Conservation (phyloP, 108 stramenopile species). For the Thalassiosira profunda region DNA sequence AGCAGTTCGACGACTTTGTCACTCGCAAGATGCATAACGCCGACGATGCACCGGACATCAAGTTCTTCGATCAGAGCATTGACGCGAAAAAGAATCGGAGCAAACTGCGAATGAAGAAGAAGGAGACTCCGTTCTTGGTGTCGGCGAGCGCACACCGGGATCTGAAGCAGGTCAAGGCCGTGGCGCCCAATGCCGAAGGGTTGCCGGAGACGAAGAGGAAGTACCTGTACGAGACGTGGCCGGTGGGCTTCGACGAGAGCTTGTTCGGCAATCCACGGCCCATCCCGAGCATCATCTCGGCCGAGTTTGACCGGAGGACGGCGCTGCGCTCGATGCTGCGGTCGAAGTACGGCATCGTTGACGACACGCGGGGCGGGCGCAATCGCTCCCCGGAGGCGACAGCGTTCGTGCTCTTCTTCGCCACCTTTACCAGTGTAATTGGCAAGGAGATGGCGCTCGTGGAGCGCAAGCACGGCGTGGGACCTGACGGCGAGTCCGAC, state of each 20-base stretch:
- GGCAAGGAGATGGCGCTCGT: constrained; percentile 58
- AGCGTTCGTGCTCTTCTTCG: constrained; percentile 85
- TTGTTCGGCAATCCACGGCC: constrained; percentile 75
- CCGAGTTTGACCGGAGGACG: constrained; percentile 87
- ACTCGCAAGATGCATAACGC: constrained; percentile 86
- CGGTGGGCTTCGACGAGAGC: constrained; percentile 64
- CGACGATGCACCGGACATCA: constrained; percentile 73
- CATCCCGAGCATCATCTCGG: constrained; percentile 82
- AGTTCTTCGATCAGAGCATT: constrained; percentile 92
- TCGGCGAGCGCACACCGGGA: constrained; percentile 84
- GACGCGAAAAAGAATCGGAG: constrained; percentile 86
- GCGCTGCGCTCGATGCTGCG: constrained; percentile 66
- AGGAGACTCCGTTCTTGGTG: constrained; percentile 79
- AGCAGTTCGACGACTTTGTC: constrained; percentile 92
- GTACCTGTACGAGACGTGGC: constrained; percentile 79
- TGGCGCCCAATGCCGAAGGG: constrained; percentile 73
- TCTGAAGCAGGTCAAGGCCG: constrained; percentile 73
- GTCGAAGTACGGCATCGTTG: constrained; percentile 16
- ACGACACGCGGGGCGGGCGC: constrained; percentile 47
- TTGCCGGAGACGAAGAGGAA: too few species aligned
- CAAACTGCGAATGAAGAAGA: constrained; percentile 69
- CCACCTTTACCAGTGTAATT: constrained; percentile 72
- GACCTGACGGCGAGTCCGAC: constrained; percentile 22
- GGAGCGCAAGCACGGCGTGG: constrained; percentile 8
- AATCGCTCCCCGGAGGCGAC: constrained; percentile 69